Evolutionary conservation across 495 filamentous ascomycete species (phyloP).

Genomic region (Penicillium cinerascens): DNA sequence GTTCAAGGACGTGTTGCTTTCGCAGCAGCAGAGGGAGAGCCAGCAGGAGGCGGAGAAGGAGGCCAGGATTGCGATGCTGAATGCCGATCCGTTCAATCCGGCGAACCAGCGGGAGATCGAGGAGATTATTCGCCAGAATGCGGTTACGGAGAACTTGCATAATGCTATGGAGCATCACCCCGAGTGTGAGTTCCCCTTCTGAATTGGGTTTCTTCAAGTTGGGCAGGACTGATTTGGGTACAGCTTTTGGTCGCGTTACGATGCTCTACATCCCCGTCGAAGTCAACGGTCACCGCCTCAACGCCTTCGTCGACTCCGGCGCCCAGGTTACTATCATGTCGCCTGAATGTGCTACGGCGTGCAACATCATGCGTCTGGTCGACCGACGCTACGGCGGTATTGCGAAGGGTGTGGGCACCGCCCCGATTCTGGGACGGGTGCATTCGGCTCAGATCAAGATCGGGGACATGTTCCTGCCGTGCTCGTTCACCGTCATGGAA

Average conservation of each 20-base stretch:
- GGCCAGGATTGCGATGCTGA: slow-evolving; percentile 74
- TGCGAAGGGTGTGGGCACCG: slow-evolving; percentile 89
- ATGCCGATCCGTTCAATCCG: slow-evolving; percentile 86
- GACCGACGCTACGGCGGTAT: slow-evolving; percentile 89
- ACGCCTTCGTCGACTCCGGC: slow-evolving; percentile 96
- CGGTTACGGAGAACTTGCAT: slow-evolving; percentile 89
- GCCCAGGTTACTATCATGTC: slow-evolving; percentile 99
- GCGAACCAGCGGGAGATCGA: slow-evolving; percentile 91
- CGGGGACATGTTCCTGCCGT: slow-evolving; percentile 80
- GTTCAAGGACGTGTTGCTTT: slow-evolving; percentile 66
- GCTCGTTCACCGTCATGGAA: slow-evolving; percentile 99
- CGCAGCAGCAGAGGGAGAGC: slow-evolving; percentile 62
- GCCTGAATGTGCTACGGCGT: slow-evolving; percentile 80
- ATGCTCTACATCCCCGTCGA: slow-evolving; percentile 97
- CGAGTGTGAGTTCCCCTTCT: slow-evolving; percentile 63
- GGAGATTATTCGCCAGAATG: slow-evolving; percentile 92
- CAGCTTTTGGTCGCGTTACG: slow-evolving; percentile 88
- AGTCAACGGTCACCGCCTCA: slow-evolving; percentile 87
- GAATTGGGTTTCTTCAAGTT: neutral
- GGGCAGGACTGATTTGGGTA: neutral
- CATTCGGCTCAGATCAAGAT: slow-evolving; percentile 93
- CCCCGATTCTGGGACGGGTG: slow-evolving; percentile 89
- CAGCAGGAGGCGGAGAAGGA: slow-evolving; percentile 70
- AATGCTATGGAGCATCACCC: slow-evolving; percentile 95
- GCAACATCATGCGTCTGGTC: slow-evolving; percentile 96